phyloP scores from a whole-genome alignment of 805 yeast species.

The Lachancea sp. region DNA sequence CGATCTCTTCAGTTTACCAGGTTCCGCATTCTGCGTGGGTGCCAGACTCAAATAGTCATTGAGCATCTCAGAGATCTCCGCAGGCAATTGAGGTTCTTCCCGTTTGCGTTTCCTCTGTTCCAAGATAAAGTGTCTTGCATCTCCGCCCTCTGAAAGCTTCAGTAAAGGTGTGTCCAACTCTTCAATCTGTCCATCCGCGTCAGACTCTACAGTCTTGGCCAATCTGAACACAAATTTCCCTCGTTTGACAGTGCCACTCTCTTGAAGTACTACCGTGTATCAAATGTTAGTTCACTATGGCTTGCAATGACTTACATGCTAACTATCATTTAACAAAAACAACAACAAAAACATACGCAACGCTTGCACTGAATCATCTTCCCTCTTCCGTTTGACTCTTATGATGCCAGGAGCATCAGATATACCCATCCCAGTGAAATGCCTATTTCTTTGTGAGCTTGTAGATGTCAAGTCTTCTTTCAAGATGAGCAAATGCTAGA shows the following conservation, averaged over 20 bases:
- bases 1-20: background rate
- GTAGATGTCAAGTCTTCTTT: too few relatives aligned
- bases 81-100: constrained; percentile 38
- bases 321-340: background rate
- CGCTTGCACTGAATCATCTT: constrained; percentile 85
- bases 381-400: constrained; percentile 79
- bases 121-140: constrained; percentile 25
- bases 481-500: too few relatives aligned
- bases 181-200: constrained; percentile 23
- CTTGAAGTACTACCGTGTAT: constrained; percentile 16
- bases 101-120: constrained; percentile 26
- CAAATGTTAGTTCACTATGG: background rate
- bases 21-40: background rate
- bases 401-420: constrained; percentile 51
- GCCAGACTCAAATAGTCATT: constrained; percentile 45
- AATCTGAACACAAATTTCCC: constrained; percentile 39
- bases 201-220: constrained; percentile 41
- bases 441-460: background rate
- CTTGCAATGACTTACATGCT: too few relatives aligned
- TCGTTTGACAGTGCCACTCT: constrained; percentile 32
- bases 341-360: constrained; percentile 34
- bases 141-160: constrained; percentile 19
- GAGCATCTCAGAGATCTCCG: constrained; percentile 72
- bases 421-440: background rate
- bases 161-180: constrained; percentile 24